These are phyloP conservation scores for Paspalum vaginatum DNA, from an alignment of 176 grass and related monocot species.

Conservation along the genomic window DNA sequence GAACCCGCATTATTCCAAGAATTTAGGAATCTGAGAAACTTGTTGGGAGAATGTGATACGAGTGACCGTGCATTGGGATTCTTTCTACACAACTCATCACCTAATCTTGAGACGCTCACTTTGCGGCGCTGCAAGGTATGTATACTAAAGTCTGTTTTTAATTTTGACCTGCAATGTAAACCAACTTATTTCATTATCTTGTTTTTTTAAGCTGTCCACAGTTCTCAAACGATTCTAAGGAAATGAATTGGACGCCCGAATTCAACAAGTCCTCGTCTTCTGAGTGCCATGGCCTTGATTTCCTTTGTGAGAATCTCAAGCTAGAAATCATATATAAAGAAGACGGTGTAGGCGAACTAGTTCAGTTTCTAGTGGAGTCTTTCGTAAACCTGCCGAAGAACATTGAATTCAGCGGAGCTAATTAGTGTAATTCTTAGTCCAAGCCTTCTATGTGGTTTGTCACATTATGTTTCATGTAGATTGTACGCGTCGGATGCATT, in stretches of 20 bases:
- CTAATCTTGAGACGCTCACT: slow-evolving; percentile 8
- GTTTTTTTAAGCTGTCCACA: background rate
- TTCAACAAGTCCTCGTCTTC: background rate
- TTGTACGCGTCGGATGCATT: too few relatives aligned
- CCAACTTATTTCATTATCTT: background rate
- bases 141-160: slow-evolving; percentile 3
- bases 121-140: background rate
- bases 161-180: too few relatives aligned
- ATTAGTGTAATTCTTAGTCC: background rate
- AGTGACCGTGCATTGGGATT: background rate
- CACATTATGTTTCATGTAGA: too few relatives aligned
- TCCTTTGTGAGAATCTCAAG: slow-evolving; percentile 10
- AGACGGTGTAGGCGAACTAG: too few relatives aligned
- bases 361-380: too few relatives aligned
- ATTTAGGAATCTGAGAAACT: slow-evolving; percentile 2
- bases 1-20: background rate
- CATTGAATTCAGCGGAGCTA: background rate
- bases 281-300: background rate
- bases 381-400: too few relatives aligned
- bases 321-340: slow-evolving; percentile 14
- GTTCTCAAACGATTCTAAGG: background rate
- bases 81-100: slow-evolving; percentile 5
- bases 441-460: background rate
- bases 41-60: background rate
- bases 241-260: background rate